Conservation (phyloP, 2,329 filamentous ascomycete genomes). For the Berkeleyomyces rouxiae region DNA sequence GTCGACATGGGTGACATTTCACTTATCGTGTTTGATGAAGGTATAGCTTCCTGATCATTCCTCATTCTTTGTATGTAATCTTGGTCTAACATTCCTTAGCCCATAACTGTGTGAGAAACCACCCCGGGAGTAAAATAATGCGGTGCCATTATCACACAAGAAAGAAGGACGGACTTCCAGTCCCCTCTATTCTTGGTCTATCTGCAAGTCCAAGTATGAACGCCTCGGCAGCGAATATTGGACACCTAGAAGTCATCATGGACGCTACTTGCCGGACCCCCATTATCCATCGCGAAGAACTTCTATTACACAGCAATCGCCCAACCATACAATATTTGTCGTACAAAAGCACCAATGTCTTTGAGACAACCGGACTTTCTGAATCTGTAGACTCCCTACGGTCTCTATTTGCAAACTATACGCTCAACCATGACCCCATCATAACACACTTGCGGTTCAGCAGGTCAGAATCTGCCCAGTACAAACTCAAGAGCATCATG, state of each 20-base stretch:
- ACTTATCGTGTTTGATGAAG: conserved; percentile 72
- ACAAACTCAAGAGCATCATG: conserved; percentile 24
- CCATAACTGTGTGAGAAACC: conserved; percentile 52
- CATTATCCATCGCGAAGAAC: conserved; percentile 48
- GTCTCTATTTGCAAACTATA: conserved; percentile 14
- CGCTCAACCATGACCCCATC: conserved; percentile 45
- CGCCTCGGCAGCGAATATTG: conserved; percentile 36
- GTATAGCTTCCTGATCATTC: conserved; percentile 24
- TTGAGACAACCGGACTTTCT: background rate
- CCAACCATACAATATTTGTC: conserved; percentile 27
- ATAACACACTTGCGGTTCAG: conserved; percentile 30
- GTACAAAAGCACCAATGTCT: background rate
- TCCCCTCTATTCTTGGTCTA: conserved; percentile 59
- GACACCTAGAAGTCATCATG: conserved; percentile 50
- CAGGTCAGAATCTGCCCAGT: conserved; percentile 25
- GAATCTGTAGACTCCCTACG: background rate
- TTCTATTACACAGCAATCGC: conserved; percentile 50
- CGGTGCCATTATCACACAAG: conserved; percentile 46
- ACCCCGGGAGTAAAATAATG: conserved; percentile 58
- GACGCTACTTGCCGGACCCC: conserved; percentile 55
- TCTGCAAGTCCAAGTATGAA: conserved; percentile 63
- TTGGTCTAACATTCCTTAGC: conserved; percentile 28
- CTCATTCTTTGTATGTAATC: background rate
- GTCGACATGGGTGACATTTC: conserved; percentile 45
- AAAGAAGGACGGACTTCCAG: conserved; percentile 21